Conservation (phyloP, 495 filamentous ascomycete species). For the Acidiella bohemica region DNA sequence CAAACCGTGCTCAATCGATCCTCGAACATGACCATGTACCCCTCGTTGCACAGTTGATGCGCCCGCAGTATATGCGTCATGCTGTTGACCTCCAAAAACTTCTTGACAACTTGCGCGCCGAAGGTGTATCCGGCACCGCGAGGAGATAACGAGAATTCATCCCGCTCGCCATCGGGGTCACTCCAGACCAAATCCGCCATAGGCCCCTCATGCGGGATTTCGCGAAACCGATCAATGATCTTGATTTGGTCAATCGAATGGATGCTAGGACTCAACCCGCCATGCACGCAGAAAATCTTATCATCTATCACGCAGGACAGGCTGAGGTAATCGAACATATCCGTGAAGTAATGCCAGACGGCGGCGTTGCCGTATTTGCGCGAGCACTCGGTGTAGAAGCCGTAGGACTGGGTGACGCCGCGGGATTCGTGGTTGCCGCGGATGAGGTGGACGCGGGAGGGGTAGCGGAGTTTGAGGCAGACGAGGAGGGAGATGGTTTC, state of each 20-base stretch:
- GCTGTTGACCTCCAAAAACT: conserved; percentile 89
- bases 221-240: conserved; percentile 94
- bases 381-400: conserved; percentile 96
- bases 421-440: conserved; percentile 95
- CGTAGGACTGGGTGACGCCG: conserved; percentile 95
- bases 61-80: conserved; percentile 95
- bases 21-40: conserved; percentile 90
- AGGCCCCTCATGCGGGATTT: conserved; percentile 95
- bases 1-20: conserved; percentile 90
- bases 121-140: conserved; percentile 94
- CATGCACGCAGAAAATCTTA: conserved; percentile 97
- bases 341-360: conserved; percentile 98
- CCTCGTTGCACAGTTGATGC: conserved; percentile 95
- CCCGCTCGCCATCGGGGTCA: conserved; percentile 85
- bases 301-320: conserved; percentile 95
- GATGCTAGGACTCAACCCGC: conserved; percentile 86
- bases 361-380: conserved; percentile 96
- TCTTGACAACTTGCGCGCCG: conserved; percentile 90
- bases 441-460: conserved; percentile 95
- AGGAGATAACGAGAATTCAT: conserved; percentile 90
- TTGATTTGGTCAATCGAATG: conserved; percentile 99
- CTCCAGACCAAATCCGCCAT: conserved; percentile 99
- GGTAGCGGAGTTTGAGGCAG: conserved; percentile 93
- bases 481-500: conserved; percentile 93
- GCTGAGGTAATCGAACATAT: conserved; percentile 98